phyloP scores from a whole-genome alignment of 441 rosid genomes.

The Adansonia rubrostipa region DNA sequence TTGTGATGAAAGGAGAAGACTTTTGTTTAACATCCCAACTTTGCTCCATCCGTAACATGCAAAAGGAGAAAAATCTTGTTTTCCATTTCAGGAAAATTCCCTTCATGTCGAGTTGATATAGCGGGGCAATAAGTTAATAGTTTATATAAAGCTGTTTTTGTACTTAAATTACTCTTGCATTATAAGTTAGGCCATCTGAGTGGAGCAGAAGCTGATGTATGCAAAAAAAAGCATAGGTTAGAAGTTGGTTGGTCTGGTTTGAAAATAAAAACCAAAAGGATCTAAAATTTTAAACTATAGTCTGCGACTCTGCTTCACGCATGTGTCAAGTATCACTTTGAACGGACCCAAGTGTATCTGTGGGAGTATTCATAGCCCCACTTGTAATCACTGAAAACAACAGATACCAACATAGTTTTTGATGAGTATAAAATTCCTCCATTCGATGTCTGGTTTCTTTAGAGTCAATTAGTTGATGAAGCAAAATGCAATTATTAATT shows the following conservation, averaged over 20 bases:
- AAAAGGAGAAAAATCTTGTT: neutral
- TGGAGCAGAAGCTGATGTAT: slow-evolving; percentile 14
- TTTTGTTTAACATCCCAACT: neutral
- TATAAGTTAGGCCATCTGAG: slow-evolving; percentile 3
- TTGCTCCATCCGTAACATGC: neutral
- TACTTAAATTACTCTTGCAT: neutral
- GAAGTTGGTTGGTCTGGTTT: slow-evolving; percentile 9
- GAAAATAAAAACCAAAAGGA: neutral
- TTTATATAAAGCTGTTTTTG: neutral
- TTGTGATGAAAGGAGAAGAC: slow-evolving; percentile 8
- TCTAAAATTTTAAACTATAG: neutral
- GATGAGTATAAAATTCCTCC: neutral
- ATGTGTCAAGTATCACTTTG: neutral
- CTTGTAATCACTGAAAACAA: neutral
- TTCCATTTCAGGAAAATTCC: neutral
- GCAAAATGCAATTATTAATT: neutral
- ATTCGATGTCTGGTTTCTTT: neutral
- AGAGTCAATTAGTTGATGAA: neutral
- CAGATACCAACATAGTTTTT: neutral
- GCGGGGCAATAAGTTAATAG: neutral
- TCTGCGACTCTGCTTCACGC: neutral
- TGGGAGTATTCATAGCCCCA: neutral
- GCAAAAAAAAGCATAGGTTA: neutral
- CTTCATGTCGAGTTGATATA: neutral
- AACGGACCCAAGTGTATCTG: neutral